phyloP scores from a whole-genome alignment of 2,329 filamentous ascomycete genomes.

The Shiraia sp. region DNA sequence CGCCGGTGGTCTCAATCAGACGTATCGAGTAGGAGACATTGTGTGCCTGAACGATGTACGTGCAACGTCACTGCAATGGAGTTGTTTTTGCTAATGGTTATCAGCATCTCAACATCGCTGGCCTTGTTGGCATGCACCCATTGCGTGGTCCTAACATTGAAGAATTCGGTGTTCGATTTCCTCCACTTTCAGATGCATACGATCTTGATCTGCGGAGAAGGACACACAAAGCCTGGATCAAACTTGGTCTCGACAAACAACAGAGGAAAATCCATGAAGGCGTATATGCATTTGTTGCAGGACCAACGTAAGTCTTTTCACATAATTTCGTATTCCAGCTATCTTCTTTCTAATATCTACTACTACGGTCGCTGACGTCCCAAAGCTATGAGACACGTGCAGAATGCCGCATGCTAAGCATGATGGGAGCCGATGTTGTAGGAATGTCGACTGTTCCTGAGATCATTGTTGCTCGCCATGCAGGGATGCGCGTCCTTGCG shows the following conservation, averaged over 20 bases:
- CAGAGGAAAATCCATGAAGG: conserved; percentile 64
- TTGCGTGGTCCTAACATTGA: conserved; percentile 66
- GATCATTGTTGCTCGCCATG: conserved; percentile 67
- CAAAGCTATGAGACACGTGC: conserved; percentile 66
- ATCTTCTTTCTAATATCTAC: conserved; percentile 1
- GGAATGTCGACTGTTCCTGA: conserved; percentile 73
- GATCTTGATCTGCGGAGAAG: conserved; percentile 63
- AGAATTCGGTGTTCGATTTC: conserved; percentile 66
- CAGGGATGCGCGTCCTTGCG: conserved; percentile 64
- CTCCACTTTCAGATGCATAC: conserved; percentile 67
- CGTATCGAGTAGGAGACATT: conserved; percentile 67
- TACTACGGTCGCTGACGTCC: conserved; percentile 10
- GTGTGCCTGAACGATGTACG: conserved; percentile 66
- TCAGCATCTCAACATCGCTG: conserved; percentile 66
- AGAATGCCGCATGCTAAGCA: conserved; percentile 65
- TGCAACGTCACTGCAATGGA: background rate
- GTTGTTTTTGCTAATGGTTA: conserved; percentile 10
- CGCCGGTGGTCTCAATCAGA: conserved; percentile 66
- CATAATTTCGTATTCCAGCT: conserved; percentile 3
- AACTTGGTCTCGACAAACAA: conserved; percentile 51
- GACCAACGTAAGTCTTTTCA: conserved; percentile 56
- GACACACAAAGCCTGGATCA: conserved; percentile 61
- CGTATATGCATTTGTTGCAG: conserved; percentile 67
- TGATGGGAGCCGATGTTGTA: conserved; percentile 68
- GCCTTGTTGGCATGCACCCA: conserved; percentile 64